Evolutionary conservation across 768 basidiomycete genomes (phyloP).

Genomic region (Mycena latifolia): DNA sequence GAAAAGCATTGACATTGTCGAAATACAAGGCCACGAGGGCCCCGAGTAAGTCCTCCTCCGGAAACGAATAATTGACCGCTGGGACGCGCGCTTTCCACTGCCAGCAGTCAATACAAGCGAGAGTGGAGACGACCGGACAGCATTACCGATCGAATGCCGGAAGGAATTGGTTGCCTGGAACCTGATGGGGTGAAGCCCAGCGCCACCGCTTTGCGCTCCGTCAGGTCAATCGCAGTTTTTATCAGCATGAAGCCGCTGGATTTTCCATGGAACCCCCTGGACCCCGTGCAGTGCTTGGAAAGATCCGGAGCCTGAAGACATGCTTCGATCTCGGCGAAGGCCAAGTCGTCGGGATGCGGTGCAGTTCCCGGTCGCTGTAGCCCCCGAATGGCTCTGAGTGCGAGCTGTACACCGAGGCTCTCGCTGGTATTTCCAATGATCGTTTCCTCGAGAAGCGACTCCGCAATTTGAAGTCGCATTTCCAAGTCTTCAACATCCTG

Average conservation of each 20-base stretch:
- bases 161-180: too few relatives aligned
- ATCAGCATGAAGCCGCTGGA: constrained; percentile 71
- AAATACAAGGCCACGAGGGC: constrained; percentile 79
- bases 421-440: background rate
- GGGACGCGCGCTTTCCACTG: background rate
- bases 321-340: constrained; percentile 8
- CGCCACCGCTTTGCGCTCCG: too few relatives aligned
- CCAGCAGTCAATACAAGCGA: background rate
- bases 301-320: constrained; percentile 4
- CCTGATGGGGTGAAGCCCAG: background rate
- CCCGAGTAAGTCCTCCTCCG: constrained; percentile 62
- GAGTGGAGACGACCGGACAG: background rate
- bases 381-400: constrained; percentile 1
- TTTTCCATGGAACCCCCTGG: constrained; percentile 68
- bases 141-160: background rate
- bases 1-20: constrained; percentile 59
- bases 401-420: constrained; percentile 16
- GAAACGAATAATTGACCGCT: constrained; percentile 55
- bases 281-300: background rate
- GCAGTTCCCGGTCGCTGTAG: constrained; percentile 7
- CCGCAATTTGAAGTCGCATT: too few relatives aligned
- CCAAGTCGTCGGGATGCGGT: constrained; percentile 17
- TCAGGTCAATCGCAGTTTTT: constrained; percentile 56
- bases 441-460: constrained; percentile 8
- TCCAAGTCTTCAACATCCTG: too few relatives aligned